phyloP scores from a whole-genome alignment of 2,329 filamentous ascomycete genomes.

The Clonostachys solani region DNA sequence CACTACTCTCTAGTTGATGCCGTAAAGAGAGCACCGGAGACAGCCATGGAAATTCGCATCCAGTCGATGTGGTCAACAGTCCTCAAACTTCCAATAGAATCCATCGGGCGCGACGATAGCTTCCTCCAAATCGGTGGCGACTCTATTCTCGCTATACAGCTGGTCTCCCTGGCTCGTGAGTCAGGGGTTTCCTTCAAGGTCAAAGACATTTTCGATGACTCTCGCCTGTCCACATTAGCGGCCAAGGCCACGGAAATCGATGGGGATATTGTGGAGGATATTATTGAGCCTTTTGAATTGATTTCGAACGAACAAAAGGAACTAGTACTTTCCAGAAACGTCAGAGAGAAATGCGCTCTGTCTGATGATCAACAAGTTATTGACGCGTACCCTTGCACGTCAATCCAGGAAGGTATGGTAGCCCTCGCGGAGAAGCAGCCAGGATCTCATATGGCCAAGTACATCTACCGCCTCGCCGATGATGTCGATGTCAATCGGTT shows the following conservation, averaged over 20 bases:
- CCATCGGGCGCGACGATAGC: slow-evolving; percentile 2
- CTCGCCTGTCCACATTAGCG: background rate
- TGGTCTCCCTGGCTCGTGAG: slow-evolving; percentile 7
- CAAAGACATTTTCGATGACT: slow-evolving; percentile 1
- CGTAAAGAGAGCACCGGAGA: background rate
- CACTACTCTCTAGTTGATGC: background rate
- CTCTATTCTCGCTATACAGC: slow-evolving; percentile 9
- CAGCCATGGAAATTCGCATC: background rate
- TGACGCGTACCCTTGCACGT: slow-evolving; percentile 43
- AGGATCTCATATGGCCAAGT: background rate
- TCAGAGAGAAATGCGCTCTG: background rate
- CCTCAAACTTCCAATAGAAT: slow-evolving; percentile 11
- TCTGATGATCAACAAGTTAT: slow-evolving; percentile 17
- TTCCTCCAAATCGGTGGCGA: slow-evolving; percentile 10
- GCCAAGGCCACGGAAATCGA: background rate
- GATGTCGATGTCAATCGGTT: background rate
- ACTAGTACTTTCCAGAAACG: background rate
- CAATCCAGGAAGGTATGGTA: slow-evolving; percentile 39
- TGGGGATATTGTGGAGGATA: background rate
- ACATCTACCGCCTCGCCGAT: background rate
- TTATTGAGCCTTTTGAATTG: background rate
- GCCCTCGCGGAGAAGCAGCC: slow-evolving; percentile 1
- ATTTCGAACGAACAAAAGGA: slow-evolving; percentile 1
- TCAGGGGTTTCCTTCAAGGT: slow-evolving; percentile 1
- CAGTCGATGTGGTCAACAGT: slow-evolving; percentile 1